A percentile compares a stretch with the other conserved stretches of the same genome.
phyloP scores from a whole-genome alignment of 768 basidiomycete species.

The Russula virescens region DNA sequence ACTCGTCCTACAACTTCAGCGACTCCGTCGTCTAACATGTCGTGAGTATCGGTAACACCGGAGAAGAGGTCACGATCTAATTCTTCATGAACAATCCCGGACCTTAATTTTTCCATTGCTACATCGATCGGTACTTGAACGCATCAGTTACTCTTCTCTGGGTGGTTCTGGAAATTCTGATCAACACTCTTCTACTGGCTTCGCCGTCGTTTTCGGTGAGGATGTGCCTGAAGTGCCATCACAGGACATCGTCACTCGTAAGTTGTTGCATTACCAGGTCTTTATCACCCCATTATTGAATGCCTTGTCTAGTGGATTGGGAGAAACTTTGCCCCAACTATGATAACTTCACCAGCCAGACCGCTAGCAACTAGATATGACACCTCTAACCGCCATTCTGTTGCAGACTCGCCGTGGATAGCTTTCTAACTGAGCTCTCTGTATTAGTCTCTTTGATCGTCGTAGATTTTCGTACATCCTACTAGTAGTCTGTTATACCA shows the following conservation, averaged over 20 bases:
- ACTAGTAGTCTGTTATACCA: no score
- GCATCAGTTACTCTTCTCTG: not conserved
- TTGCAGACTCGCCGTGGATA: not conserved
- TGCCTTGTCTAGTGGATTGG: not conserved
- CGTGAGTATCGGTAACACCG: no score
- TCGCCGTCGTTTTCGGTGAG: constrained; percentile 19
- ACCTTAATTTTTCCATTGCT: no score
- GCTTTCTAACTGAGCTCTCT: no score
- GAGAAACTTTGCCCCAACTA: not conserved
- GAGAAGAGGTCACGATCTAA: no score
- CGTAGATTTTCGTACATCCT: no score
- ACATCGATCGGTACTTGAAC: constrained; percentile 27
- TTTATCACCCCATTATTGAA: not conserved
- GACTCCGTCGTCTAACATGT: no score
- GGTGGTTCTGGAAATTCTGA: not conserved
- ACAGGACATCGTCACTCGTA: not conserved
- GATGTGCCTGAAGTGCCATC: not conserved
- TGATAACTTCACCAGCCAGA: not conserved
- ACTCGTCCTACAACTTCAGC: no score
- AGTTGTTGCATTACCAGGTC: not conserved
- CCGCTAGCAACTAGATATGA: not conserved
- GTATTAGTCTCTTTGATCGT: no score
- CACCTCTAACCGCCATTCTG: not conserved
- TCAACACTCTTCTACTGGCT: not conserved
- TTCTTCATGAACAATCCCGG: no score